Conservation (phyloP, 345 rosid genomes). For the Eucalyptus marginata region DNA sequence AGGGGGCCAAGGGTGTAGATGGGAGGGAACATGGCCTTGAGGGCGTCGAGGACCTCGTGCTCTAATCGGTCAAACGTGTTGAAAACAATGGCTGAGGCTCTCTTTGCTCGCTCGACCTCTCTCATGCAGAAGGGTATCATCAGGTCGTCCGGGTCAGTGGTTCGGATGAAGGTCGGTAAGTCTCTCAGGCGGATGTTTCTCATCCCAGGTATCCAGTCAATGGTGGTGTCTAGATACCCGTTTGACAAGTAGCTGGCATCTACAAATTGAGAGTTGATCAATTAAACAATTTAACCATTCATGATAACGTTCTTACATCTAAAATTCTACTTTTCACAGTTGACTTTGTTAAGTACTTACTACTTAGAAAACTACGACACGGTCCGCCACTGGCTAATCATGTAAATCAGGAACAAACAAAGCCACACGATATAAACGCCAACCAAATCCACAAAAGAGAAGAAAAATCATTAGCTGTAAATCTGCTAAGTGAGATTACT, state of each 20-base stretch:
- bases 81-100: slow-evolving; percentile 28
- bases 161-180: slow-evolving; percentile 22
- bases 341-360: background rate
- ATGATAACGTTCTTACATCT: background rate
- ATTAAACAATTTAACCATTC: background rate
- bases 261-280: background rate
- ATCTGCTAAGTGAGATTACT: background rate
- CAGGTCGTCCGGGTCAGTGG: slow-evolving; percentile 10
- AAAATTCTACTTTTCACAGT: too few species aligned
- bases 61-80: slow-evolving; percentile 49
- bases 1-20: slow-evolving; percentile 38
- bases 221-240: slow-evolving; percentile 19
- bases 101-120: slow-evolving; percentile 15
- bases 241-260: slow-evolving; percentile 32
- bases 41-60: slow-evolving; percentile 4
- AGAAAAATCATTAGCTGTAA: background rate
- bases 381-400: too few species aligned
- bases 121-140: background rate
- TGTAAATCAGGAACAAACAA: background rate
- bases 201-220: slow-evolving; percentile 38
- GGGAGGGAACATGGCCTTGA: slow-evolving; percentile 22
- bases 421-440: background rate
- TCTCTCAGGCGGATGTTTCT: slow-evolving; percentile 27
- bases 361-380: background rate
- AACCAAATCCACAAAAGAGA: background rate